Base-by-base conservation (phyloP, 345 rosid genomes). In the Geranium rotundifolium region DNA sequence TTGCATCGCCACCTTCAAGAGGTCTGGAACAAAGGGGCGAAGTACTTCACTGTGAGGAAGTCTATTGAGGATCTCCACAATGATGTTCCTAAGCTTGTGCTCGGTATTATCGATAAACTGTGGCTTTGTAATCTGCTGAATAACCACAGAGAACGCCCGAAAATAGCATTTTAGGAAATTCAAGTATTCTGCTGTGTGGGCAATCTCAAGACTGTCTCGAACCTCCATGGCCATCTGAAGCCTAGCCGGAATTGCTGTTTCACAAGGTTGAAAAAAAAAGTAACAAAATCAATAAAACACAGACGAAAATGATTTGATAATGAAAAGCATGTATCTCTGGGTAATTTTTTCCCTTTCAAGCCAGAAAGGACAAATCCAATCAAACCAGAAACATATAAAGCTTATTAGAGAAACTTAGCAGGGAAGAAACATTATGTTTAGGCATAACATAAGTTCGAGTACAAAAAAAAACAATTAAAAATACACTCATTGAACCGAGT, bases 21-120 rank as follows among this genome's bases (percentile, higher is more conserved):
- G 91, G 66, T 95, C 95, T 79, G 86, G 97, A 73, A 95, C 97
- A 73, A 90, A 95, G n/a, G 99, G 99, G 63, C 99, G 91, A 58
- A 95, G 91, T 62, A 95, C 99, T 73, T 95, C 97, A 57, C 96
- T 95, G 65, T 90, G 97, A 19, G 97, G 97, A 10, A 95, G 84
- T 30, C 95, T 95, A 71, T 90, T 90, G 27, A 95, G 95, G 50
- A 95, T 90, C 83, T 95, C 96, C 61, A 95, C 96, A 10, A 86
- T 89, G 52, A 90, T 85, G 70, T 90, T 90, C 16, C 99, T 73
- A 16, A 90, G 76, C 75, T 90, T 95, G 75, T 95, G 97, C 84
- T 90, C 97, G 0, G 84, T 85, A 69, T 85, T 95, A 72, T 90
- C 99, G 6, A 72, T 58, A 20, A 84, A 87, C 19, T 95, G 97